Percentiles rank a stretch among this genome's conserved stretches.
Evolutionary conservation across 179 eudicot genomes (phyloP).

Genomic region (Beta corolliflora): DNA sequence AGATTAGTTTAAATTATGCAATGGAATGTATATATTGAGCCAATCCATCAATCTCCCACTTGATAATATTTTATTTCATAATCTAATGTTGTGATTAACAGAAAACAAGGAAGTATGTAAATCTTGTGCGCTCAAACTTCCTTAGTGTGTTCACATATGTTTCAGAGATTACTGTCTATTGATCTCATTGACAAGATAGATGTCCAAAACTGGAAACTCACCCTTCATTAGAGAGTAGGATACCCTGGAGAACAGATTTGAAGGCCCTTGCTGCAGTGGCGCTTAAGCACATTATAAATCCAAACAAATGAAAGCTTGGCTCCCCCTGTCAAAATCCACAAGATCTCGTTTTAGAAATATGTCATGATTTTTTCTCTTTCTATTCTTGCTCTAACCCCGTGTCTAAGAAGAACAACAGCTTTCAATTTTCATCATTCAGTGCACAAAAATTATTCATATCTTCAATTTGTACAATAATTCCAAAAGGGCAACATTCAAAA

Average conservation of each 20-base stretch:
- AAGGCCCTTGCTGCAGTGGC: slow-evolving; percentile 98
- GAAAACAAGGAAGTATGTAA: neutral
- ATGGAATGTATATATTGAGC: no score
- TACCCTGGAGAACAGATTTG: slow-evolving; percentile 96
- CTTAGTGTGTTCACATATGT: neutral
- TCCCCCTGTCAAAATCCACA: slow-evolving; percentile 70
- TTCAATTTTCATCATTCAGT: neutral
- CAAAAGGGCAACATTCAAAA: neutral
- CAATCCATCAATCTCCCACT: no score
- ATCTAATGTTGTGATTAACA: no score
- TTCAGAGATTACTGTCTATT: neutral
- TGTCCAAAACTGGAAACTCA: slow-evolving; percentile 29
- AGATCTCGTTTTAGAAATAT: neutral
- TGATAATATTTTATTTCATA: no score
- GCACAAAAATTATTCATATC: neutral
- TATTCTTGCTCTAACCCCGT: neutral
- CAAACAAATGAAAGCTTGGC: slow-evolving; percentile 93
- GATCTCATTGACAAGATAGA: neutral
- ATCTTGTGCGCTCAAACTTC: neutral
- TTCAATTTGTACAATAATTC: neutral
- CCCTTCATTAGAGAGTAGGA: slow-evolving; percentile 93
- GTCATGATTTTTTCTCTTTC: neutral
- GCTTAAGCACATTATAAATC: slow-evolving; percentile 90
- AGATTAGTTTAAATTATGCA: no score
- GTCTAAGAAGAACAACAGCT: no score